These are phyloP conservation scores for Drosera capensis DNA, from an alignment of 148 eudicot genomes.

Conservation along the genomic window DNA sequence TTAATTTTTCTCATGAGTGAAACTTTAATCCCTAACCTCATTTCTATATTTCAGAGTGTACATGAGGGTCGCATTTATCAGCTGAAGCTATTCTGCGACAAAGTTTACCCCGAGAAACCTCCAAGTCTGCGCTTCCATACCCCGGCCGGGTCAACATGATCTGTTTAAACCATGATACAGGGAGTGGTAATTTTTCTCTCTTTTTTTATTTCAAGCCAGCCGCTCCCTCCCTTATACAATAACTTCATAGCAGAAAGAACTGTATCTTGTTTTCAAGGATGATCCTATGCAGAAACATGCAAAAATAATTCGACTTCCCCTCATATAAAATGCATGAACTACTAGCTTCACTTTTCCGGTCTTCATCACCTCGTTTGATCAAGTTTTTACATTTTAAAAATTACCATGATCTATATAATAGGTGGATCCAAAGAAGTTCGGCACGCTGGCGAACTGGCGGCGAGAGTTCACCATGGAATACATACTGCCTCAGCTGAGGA, in stretches of 20 bases:
- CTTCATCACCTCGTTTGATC: not conserved
- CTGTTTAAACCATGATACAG: constrained; percentile 34
- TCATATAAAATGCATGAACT: too few relatives aligned
- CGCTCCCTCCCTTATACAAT: not conserved
- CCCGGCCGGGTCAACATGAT: constrained; percentile 43
- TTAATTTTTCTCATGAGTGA: too few relatives aligned
- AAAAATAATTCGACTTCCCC: too few relatives aligned
- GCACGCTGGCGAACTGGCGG: constrained; percentile 47
- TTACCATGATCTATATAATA: constrained; percentile 10
- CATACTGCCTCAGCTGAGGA: constrained; percentile 43
- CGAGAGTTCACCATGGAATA: constrained; percentile 44
- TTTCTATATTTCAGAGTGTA: constrained; percentile 24
- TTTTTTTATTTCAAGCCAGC: not conserved
- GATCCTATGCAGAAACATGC: too few relatives aligned
- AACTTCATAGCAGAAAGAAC: not conserved
- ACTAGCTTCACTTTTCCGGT: too few relatives aligned
- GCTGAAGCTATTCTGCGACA: constrained; percentile 52
- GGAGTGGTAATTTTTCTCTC: constrained; percentile 19
- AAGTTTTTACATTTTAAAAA: not conserved
- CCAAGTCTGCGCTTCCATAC: constrained; percentile 48
- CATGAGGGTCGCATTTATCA: constrained; percentile 55
- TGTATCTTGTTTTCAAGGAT: not conserved
- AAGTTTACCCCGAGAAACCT: constrained; percentile 47
- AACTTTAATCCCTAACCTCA: not conserved
- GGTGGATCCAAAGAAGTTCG: constrained; percentile 49